These are phyloP conservation scores for Trypethelium eluteriae DNA, from an alignment of 495 filamentous ascomycete species.

Conservation along the genomic window DNA sequence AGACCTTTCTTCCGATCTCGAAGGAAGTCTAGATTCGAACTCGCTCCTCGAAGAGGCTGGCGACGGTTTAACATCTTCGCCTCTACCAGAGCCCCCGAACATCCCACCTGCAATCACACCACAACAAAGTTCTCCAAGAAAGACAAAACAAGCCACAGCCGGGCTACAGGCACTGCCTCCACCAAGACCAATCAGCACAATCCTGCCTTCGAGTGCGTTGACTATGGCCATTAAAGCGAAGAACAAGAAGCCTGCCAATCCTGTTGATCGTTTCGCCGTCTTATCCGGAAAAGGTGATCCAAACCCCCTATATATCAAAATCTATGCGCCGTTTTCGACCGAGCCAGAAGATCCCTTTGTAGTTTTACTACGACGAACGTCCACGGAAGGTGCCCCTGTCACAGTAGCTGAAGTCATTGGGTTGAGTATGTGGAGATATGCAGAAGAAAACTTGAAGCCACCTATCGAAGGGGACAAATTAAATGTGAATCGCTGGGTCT, in stretches of 20 bases:
- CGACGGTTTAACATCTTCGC: constrained; percentile 34
- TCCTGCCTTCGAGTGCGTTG: constrained; percentile 70
- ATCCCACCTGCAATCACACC: constrained; percentile 29
- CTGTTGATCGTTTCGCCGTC: constrained; percentile 77
- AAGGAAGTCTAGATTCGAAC: constrained; percentile 54
- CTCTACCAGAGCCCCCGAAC: constrained; percentile 33
- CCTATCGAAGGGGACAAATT: constrained; percentile 57
- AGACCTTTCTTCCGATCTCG: constrained; percentile 61
- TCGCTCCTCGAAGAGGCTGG: constrained; percentile 50
- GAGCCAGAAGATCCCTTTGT: constrained; percentile 64
- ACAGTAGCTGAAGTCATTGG: constrained; percentile 89
- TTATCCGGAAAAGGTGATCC: constrained; percentile 77
- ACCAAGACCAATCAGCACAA: constrained; percentile 77
- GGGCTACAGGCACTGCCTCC: constrained; percentile 74
- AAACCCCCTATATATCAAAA: constrained; percentile 73
- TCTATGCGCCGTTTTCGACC: constrained; percentile 78
- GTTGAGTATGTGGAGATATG: constrained; percentile 76
- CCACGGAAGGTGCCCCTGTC: constrained; percentile 59
- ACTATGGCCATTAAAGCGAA: constrained; percentile 67
- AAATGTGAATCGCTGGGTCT: constrained; percentile 84
- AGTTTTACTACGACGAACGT: constrained; percentile 67
- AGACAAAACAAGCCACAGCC: constrained; percentile 51
- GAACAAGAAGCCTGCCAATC: constrained; percentile 68
- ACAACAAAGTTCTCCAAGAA: constrained; percentile 48
- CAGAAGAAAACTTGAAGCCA: constrained; percentile 72